phyloP scores from a whole-genome alignment of 2,329 filamentous ascomycete species.

The Colletotrichum kahawae region DNA sequence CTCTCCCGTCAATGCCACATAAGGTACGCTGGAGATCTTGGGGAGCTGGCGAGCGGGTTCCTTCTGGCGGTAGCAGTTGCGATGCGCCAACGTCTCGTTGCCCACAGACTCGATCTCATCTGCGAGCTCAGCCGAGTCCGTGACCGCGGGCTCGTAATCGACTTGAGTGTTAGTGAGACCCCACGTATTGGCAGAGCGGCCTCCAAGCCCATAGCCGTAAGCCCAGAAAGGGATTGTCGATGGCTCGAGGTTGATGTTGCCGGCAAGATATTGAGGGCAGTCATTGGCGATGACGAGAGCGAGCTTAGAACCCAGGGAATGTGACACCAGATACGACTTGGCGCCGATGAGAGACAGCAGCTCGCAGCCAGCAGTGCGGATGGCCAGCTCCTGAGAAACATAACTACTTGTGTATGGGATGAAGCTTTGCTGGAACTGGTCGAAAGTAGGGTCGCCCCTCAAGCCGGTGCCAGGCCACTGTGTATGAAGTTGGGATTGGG shows the following conservation, averaged over 20 bases:
- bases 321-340: slow-evolving; percentile 32
- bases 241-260: slow-evolving; percentile 35
- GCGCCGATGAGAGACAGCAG: slow-evolving; percentile 28
- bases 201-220: slow-evolving; percentile 24
- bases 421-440: slow-evolving; percentile 49
- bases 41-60: slow-evolving; percentile 39
- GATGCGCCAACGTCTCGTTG: slow-evolving; percentile 22
- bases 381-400: slow-evolving; percentile 24
- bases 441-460: slow-evolving; percentile 49
- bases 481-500: slow-evolving; percentile 35
- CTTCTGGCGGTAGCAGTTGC: slow-evolving; percentile 32
- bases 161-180: slow-evolving; percentile 33
- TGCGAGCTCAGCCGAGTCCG: slow-evolving; percentile 27
- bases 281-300: slow-evolving; percentile 35
- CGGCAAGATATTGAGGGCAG: slow-evolving; percentile 31
- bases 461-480: slow-evolving; percentile 36
- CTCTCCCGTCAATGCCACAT: slow-evolving; percentile 52
- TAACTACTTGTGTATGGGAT: slow-evolving; percentile 36
- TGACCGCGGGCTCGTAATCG: slow-evolving; percentile 31
- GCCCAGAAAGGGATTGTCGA: slow-evolving; percentile 31
- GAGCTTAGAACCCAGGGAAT: slow-evolving; percentile 31
- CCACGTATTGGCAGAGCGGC: slow-evolving; percentile 26
- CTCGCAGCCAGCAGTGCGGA: slow-evolving; percentile 28
- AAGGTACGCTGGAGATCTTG: slow-evolving; percentile 49
- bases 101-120: slow-evolving; percentile 27